These are phyloP conservation scores for Tulasnella sp. DNA, from an alignment of 768 basidiomycete genomes.

Conservation along the genomic window DNA sequence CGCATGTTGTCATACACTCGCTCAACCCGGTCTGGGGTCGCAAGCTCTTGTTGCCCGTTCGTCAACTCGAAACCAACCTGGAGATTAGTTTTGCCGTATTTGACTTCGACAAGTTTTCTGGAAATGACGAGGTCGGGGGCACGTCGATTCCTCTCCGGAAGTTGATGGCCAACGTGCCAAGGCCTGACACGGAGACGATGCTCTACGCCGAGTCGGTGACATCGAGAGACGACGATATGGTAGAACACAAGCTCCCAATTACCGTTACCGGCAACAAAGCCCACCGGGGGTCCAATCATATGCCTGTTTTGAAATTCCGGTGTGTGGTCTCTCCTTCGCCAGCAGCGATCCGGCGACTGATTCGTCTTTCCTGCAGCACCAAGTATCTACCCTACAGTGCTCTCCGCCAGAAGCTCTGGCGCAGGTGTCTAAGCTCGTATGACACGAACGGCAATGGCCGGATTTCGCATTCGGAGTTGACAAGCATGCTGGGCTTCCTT, in stretches of 20 bases:
- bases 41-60: conserved; percentile 93
- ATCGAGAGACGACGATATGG: conserved; percentile 59
- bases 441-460: conserved; percentile 79
- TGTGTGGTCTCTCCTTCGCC: conserved; percentile 41
- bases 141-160: conserved; percentile 70
- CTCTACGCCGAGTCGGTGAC: conserved; percentile 61
- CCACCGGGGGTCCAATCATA: conserved; percentile 72
- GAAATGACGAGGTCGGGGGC: conserved; percentile 89
- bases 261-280: conserved; percentile 59
- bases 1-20: conserved; percentile 82
- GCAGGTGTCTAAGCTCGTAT: conserved; percentile 85
- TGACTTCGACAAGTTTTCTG: conserved; percentile 94
- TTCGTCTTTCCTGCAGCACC: conserved; percentile 33
- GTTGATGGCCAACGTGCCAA: conserved; percentile 67
- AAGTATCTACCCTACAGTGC: too few relatives aligned
- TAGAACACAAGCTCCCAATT: conserved; percentile 69
- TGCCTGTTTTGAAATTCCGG: conserved; percentile 71
- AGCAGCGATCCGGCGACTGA: background rate
- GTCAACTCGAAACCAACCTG: conserved; percentile 79
- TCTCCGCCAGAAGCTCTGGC: conserved; percentile 88
- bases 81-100: conserved; percentile 79
- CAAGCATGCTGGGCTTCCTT: conserved; percentile 95
- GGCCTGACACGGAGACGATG: conserved; percentile 59
- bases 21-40: conserved; percentile 92
- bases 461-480: conserved; percentile 83